phyloP scores from a whole-genome alignment of 495 filamentous ascomycete genomes.

The Talaromyces wortmannii region DNA sequence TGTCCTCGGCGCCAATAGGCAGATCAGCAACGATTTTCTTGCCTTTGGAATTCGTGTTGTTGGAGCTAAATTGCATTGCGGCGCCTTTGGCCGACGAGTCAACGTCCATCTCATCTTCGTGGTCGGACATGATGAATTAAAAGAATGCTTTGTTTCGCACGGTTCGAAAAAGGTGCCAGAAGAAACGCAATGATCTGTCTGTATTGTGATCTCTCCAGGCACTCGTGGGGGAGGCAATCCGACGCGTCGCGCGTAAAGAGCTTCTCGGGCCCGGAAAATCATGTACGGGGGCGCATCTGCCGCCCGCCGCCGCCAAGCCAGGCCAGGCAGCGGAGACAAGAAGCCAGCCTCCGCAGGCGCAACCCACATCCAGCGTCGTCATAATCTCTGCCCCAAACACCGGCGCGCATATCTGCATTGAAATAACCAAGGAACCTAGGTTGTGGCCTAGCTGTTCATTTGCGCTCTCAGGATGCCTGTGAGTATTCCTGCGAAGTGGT shows the following conservation, averaged over 20 bases:
- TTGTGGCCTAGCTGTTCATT: background rate
- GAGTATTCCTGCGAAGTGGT: slow-evolving; percentile 8
- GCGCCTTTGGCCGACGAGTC: slow-evolving; percentile 53
- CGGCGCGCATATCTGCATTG: background rate
- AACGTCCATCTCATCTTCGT: slow-evolving; percentile 86
- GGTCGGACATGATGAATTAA: slow-evolving; percentile 69
- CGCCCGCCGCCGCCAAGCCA: slow-evolving; percentile 17
- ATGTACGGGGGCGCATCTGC: slow-evolving; percentile 16
- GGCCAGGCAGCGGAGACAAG: slow-evolving; percentile 22
- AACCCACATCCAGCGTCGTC: background rate
- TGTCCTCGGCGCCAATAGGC: slow-evolving; percentile 89
- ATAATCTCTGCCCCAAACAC: background rate
- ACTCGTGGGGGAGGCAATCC: background rate
- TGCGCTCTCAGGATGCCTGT: slow-evolving; percentile 42
- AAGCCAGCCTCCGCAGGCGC: background rate
- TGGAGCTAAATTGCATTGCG: slow-evolving; percentile 46
- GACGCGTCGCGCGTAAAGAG: slow-evolving; percentile 42
- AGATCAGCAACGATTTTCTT: slow-evolving; percentile 90
- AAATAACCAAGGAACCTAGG: background rate
- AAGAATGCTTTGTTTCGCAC: no score
- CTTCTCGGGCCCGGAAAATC: slow-evolving; percentile 37
- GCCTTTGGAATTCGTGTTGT: slow-evolving; percentile 65
- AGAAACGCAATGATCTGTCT: no score
- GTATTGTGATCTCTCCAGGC: background rate
- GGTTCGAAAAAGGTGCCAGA: no score